Evolutionary conservation across 352 stramenopile species (phyloP).

Genomic region (Globisporangium takayamanum): DNA sequence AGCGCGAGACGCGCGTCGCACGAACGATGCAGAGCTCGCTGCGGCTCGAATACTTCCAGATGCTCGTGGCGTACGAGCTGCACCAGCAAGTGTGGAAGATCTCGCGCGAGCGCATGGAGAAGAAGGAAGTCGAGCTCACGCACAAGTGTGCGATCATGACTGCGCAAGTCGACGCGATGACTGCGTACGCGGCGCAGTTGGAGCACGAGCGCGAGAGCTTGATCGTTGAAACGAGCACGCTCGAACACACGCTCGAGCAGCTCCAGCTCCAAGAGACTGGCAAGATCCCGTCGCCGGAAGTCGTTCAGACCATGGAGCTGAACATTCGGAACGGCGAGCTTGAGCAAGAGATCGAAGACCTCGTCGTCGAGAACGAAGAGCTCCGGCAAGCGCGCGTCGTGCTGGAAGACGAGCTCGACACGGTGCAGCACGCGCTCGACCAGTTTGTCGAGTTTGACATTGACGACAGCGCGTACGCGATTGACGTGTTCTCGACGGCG

Average conservation of each 20-base stretch:
- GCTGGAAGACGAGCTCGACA: conserved; percentile 53
- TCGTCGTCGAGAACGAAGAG: conserved; percentile 67
- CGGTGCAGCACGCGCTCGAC: conserved; percentile 58
- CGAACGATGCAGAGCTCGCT: conserved; percentile 55
- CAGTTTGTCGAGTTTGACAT: conserved; percentile 57
- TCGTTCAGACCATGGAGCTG: conserved; percentile 49
- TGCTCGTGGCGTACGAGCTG: conserved; percentile 68
- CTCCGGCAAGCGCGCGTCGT: conserved; percentile 38
- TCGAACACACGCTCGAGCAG: conserved; percentile 57
- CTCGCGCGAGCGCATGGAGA: conserved; percentile 40
- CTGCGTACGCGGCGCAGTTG: conserved; percentile 33
- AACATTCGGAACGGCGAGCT: conserved; percentile 41
- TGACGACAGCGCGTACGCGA: conserved; percentile 28
- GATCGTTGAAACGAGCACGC: conserved; percentile 39
- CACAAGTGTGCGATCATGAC: conserved; percentile 55
- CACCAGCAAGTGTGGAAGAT: conserved; percentile 72
- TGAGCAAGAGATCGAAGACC: conserved; percentile 65
- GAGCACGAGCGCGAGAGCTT: conserved; percentile 57
- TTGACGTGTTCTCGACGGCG: conserved; percentile 63
- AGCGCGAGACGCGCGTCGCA: conserved; percentile 53
- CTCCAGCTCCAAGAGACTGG: conserved; percentile 49
- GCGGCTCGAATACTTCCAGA: conserved; percentile 69
- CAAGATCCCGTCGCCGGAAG: conserved; percentile 57
- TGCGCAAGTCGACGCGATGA: conserved; percentile 36
- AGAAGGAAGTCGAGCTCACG: conserved; percentile 39